These are phyloP conservation scores for Fusarium xyrophilum DNA, from an alignment of 2,329 filamentous ascomycete species.

Conservation along the genomic window DNA sequence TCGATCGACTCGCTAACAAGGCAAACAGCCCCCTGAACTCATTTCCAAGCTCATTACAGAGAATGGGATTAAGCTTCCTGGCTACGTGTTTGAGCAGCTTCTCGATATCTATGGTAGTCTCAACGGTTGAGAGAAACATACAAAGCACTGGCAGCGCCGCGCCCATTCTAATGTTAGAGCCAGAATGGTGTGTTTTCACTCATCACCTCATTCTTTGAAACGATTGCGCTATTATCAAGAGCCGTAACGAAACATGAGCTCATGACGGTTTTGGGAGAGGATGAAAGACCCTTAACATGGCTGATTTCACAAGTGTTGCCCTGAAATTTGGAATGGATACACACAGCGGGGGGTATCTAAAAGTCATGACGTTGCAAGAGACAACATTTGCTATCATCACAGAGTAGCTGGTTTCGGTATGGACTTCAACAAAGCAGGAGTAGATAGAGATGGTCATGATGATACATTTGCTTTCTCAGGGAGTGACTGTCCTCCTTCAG, in stretches of 20 bases:
- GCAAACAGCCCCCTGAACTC: slow-evolving; percentile 66
- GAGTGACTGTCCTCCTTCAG: slow-evolving; percentile 23
- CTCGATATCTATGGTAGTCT: slow-evolving; percentile 66
- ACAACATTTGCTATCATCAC: background rate
- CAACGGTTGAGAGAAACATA: slow-evolving; percentile 42
- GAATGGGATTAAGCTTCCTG: slow-evolving; percentile 73
- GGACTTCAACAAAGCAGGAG: slow-evolving; percentile 34
- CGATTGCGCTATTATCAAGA: background rate
- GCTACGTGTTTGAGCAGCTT: slow-evolving; percentile 73
- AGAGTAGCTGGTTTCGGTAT: slow-evolving; percentile 21
- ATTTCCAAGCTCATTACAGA: slow-evolving; percentile 80
- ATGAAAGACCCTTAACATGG: background rate
- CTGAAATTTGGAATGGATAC: slow-evolving; percentile 1
- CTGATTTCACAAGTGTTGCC: background rate
- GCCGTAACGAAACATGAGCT: background rate
- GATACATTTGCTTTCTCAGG: slow-evolving; percentile 30
- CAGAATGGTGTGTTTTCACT: background rate
- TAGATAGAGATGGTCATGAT: slow-evolving; percentile 6
- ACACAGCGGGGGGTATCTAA: background rate
- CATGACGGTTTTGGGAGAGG: background rate
- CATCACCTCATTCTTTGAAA: background rate
- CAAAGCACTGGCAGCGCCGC: slow-evolving; percentile 12
- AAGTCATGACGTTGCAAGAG: slow-evolving; percentile 2
- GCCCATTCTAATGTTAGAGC: slow-evolving; percentile 8
- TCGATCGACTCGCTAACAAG: background rate